Percentiles rank a stretch among this genome's conserved stretches.
Evolutionary conservation across 2,329 filamentous ascomycete genomes (phyloP).

Genomic region (Cladosporium sp.): DNA sequence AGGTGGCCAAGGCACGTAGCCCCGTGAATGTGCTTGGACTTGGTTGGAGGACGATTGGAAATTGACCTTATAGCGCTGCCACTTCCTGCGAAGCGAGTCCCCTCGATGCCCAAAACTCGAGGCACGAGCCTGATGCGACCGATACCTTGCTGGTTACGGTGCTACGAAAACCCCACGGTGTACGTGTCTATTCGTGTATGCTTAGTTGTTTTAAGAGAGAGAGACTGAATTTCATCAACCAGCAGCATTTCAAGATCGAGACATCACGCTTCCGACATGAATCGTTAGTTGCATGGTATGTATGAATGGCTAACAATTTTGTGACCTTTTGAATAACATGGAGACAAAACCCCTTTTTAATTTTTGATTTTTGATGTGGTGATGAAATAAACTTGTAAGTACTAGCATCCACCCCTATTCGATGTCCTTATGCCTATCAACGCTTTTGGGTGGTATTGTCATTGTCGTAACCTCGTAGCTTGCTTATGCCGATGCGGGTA

Average conservation of each 20-base stretch:
- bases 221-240: neutral
- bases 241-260: no score
- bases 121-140: no score
- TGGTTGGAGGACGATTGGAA: neutral
- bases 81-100: neutral
- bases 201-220: neutral
- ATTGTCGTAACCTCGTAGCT: conserved; percentile 10
- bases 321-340: neutral
- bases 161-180: neutral
- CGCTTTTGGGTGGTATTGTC: neutral
- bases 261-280: no score
- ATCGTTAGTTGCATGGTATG: no score
- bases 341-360: neutral
- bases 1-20: neutral
- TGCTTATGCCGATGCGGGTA: neutral
- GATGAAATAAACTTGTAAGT: neutral
- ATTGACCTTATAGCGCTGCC: conserved; percentile 3
- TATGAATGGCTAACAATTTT: no score
- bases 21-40: neutral
- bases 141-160: neutral
- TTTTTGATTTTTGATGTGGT: neutral
- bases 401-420: neutral
- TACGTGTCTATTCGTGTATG: neutral
- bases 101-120: no score
- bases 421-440: neutral